phyloP scores from a whole-genome alignment of 2,329 filamentous ascomycete genomes.

The Furcasterigmium furcatum region DNA sequence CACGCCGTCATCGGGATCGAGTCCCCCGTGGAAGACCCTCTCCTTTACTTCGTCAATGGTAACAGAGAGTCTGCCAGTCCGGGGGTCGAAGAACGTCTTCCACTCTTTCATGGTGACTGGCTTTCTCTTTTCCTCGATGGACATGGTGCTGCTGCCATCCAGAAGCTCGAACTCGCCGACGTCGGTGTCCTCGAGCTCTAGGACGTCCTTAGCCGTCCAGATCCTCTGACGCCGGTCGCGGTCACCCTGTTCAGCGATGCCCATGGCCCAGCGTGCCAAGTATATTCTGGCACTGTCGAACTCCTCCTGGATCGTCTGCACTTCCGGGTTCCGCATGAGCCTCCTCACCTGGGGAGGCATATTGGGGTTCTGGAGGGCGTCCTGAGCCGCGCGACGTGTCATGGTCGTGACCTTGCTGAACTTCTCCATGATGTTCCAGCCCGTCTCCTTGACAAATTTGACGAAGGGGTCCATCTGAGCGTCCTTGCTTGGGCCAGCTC shows the following conservation, averaged over 20 bases:
- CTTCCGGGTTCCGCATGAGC: constrained; percentile 85
- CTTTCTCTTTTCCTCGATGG: constrained; percentile 73
- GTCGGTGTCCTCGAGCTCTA: constrained; percentile 91
- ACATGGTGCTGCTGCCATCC: constrained; percentile 72
- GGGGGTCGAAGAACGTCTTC: constrained; percentile 81
- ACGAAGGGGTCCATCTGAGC: constrained; percentile 88
- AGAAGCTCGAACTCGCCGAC: constrained; percentile 95
- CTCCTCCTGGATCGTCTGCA: constrained; percentile 92
- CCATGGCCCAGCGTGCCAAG: constrained; percentile 96
- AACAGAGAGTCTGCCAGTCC: constrained; percentile 70
- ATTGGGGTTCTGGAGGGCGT: constrained; percentile 86
- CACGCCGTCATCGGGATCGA: constrained; percentile 85
- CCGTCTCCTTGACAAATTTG: constrained; percentile 89
- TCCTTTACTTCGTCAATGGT: constrained; percentile 95
- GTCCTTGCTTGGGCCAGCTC: constrained; percentile 46
- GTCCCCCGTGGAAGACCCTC: constrained; percentile 90
- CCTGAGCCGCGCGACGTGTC: constrained; percentile 85
- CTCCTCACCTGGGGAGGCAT: constrained; percentile 84
- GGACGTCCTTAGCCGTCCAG: constrained; percentile 88
- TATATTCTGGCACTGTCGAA: constrained; percentile 96
- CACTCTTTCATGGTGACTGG: constrained; percentile 81
- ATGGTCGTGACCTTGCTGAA: constrained; percentile 98
- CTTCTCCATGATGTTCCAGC: constrained; percentile 95
- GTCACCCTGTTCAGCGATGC: constrained; percentile 95
- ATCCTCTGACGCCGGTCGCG: constrained; percentile 80